phyloP scores from a whole-genome alignment of 768 basidiomycete genomes.

The Ephemerocybe angulata region DNA sequence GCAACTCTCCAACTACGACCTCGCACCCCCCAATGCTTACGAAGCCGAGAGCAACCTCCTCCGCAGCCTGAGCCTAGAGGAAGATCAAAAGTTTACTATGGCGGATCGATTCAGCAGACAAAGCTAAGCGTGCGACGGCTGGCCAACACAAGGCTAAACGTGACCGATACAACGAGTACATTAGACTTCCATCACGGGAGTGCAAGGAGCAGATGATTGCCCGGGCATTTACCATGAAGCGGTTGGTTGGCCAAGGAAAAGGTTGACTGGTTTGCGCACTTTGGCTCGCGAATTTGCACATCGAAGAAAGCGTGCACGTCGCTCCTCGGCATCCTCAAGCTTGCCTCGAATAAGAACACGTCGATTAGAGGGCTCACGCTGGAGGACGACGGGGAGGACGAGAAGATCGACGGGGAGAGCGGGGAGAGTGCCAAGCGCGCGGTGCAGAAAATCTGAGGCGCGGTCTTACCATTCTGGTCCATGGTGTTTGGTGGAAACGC shows the following conservation, averaged over 20 bases:
- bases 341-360: no score
- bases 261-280: constrained; percentile 75
- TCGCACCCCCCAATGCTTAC: constrained; percentile 75
- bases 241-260: constrained; percentile 79
- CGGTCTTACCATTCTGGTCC: constrained; percentile 42
- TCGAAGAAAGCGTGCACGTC: no score
- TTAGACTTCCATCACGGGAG: constrained; percentile 59
- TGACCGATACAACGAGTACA: constrained; percentile 62
- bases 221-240: constrained; percentile 71
- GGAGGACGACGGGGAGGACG: no score
- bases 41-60: constrained; percentile 69
- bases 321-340: no score
- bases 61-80: constrained; percentile 59
- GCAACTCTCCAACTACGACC: constrained; percentile 91
- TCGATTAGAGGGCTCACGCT: no score
- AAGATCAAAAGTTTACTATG: constrained; percentile 58
- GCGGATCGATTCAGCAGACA: constrained; percentile 72
- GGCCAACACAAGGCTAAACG: constrained; percentile 55
- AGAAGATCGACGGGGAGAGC: no score
- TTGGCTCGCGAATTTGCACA: no score
- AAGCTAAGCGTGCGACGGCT: constrained; percentile 55
- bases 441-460: constrained; percentile 44
- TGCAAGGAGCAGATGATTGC: constrained; percentile 72
- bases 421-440: no score
- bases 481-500: constrained; percentile 57